Conservation (phyloP, 345 rosid genomes). For the Camelina neglecta region DNA sequence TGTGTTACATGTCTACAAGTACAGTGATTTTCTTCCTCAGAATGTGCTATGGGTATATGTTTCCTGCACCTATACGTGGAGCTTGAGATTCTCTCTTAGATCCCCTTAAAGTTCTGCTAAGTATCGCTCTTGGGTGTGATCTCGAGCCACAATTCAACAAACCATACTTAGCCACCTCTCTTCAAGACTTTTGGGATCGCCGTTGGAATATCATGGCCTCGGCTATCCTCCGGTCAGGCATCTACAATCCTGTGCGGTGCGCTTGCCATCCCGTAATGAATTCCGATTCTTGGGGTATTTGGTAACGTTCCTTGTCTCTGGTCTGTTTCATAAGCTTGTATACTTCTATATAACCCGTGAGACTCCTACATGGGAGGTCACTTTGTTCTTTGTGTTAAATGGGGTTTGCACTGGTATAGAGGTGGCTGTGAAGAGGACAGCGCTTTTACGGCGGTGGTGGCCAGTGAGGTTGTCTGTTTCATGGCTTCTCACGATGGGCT, state of each 20-base stretch:
- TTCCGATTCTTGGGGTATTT: not conserved
- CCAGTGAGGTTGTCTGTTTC: constrained; percentile 22
- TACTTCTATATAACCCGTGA: constrained; percentile 39
- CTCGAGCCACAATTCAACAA: constrained; percentile 51
- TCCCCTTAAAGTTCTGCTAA: constrained; percentile 41
- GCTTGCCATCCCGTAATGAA: not conserved
- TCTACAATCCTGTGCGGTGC: constrained; percentile 33
- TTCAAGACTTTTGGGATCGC: too few relatives aligned
- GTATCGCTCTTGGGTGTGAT: constrained; percentile 37
- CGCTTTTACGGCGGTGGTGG: not conserved
- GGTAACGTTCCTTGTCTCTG: constrained; percentile 56
- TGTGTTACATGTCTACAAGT: constrained; percentile 37
- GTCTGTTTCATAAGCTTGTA: constrained; percentile 60
- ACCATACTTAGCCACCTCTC: too few relatives aligned
- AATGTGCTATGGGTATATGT: constrained; percentile 36
- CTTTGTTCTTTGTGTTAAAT: constrained; percentile 58
- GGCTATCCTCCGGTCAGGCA: constrained; percentile 51
- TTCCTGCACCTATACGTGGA: constrained; percentile 48
- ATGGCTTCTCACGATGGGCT: constrained; percentile 33
- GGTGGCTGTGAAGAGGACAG: constrained; percentile 47
- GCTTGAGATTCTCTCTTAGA: constrained; percentile 50
- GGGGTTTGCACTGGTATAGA: constrained; percentile 52
- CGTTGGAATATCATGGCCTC: constrained; percentile 72
- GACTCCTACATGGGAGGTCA: constrained; percentile 65
- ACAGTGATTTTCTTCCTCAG: constrained; percentile 44